Evolutionary conservation across 305 asterid genomes (phyloP).

Genomic region (Fraxinus ornus): DNA sequence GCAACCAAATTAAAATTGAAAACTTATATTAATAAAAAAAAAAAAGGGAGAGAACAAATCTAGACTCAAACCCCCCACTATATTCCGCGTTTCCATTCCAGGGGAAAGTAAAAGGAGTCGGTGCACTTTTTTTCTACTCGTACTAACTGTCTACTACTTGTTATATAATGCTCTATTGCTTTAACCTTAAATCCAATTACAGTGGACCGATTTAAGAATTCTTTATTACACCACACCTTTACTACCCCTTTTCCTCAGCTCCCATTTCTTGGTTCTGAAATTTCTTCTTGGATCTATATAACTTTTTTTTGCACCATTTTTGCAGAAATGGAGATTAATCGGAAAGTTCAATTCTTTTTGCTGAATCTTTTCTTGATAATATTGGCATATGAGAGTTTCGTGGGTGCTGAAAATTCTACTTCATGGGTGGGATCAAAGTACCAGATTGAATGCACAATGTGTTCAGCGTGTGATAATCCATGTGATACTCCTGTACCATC

Average conservation of each 20-base stretch:
- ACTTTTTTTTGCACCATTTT: neutral
- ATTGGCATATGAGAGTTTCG: conserved; percentile 14
- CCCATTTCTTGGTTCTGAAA: neutral
- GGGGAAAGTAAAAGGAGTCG: neutral
- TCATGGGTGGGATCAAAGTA: conserved; percentile 86
- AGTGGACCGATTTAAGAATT: neutral
- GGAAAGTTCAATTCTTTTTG: conserved; percentile 21
- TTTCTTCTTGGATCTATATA: neutral
- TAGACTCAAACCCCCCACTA: neutral
- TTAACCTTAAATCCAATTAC: neutral
- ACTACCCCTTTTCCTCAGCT: neutral
- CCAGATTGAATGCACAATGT: conserved; percentile 89
- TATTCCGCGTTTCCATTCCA: neutral
- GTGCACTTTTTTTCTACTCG: neutral
- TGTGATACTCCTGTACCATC: conserved; percentile 55
- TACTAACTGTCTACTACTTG: neutral
- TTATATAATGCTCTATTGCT: neutral
- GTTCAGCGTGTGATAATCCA: conserved; percentile 89
- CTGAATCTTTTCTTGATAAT: conserved; percentile 12
- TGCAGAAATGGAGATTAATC: conserved; percentile 35
- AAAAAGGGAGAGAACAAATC: neutral
- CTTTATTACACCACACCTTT: neutral
- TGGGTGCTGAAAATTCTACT: conserved; percentile 15
- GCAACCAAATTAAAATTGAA: neutral
- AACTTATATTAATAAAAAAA: too few species aligned